Evolutionary conservation across 768 basidiomycete species (phyloP), one percentile per base, ranked within the genome.

Genomic region (Leccinum rimulosum): DNA sequence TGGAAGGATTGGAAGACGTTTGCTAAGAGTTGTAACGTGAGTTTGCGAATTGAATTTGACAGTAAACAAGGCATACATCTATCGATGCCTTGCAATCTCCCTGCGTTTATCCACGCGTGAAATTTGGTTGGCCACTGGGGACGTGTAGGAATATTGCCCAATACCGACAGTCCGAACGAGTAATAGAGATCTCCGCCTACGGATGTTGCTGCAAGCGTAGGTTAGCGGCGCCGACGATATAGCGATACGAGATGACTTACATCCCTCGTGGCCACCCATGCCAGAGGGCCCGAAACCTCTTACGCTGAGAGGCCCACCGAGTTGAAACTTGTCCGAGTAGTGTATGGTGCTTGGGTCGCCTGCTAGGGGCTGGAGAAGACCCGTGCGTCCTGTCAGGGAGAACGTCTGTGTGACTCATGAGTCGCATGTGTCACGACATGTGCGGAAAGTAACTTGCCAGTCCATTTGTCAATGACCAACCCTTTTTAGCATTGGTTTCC

Each of bases 231-330:
- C 40, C 11, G n/a, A 12, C 5, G 11, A 15, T 2, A 17, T 10
- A 59, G 52, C 22, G 36, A 22, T 33, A 28, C 38, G 14, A 52
- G 33, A 50, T 33, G 35, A 72, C 84, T 63, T 66, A 92, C 92
- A 67, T 17, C 84, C 83, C 61, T 95, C 92, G 22, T 79, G 80
- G 0, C 89, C 87, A 5, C 95, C 95, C 76, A 97, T 78, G 4
- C 86, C 79, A 67, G 91, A 92, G 6, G 80, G 77, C 48, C 81
- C 81, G 74, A 96, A 95, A 53, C 84, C 83, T 6, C 97, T 79
- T 0, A 98, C 80, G 55, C 86, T 92, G 7, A 88, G 83, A 0
- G 97, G 95, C 0, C 97, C 97, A 27, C 97, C 97, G 0, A 98
- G 81, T 63, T 96, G 95, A 72, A 94, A 94, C 6, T 94, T 85